Base-by-base conservation (phyloP, 257 asterid species). In the Leptodermis oblonga region DNA sequence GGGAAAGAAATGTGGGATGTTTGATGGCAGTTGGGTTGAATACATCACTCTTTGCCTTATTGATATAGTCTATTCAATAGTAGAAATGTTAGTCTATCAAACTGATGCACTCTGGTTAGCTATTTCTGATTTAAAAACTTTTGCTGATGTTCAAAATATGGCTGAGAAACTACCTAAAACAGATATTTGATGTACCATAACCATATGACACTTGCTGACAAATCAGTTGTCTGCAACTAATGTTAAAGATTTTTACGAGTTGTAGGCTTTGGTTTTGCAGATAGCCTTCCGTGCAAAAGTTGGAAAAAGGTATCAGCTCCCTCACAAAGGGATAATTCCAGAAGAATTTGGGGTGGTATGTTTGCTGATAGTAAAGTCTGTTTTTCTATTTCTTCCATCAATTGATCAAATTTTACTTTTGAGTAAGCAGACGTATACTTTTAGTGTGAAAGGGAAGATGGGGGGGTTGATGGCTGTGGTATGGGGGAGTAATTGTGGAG, bases 291-390 rank as follows among this genome's bases (percentile, higher is more conserved):
- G 99, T 66, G 97, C 97, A 39, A 94, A 89, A 82, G 85, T 94
- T 69, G 99, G 99, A 53, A 87, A 94, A 70, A 78, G 82, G 49
- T 91, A 85, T 80, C 96, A 87, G 84, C 99, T 94, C 77, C 96
- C 97, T 13, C 96, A 94, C 84, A 89, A 85, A 79, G 96, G 97
- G 78, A 84, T 91, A 70, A 83, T 91, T 82, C 99, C 99, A 62
- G 97, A 89, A 84, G 97, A 94, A 76, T 84, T 94, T 85, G 99
- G 99, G 46, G 99, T 94, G 97, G 99, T 89, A 86, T 65, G 92
- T 70, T 30, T 33, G 58, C 30, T 67, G 30, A 18, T 65, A 71
- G 65, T 39, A 64, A 68, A 15, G 63, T 62, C 62, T 46, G 51
- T 69, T 68, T 26, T 75, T 45, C 70, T 67, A 60, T 51, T 54